These are phyloP conservation scores for Cyanidioschyzon merolae DNA, from an alignment of 23 red algal species.

Conservation along the genomic window DNA sequence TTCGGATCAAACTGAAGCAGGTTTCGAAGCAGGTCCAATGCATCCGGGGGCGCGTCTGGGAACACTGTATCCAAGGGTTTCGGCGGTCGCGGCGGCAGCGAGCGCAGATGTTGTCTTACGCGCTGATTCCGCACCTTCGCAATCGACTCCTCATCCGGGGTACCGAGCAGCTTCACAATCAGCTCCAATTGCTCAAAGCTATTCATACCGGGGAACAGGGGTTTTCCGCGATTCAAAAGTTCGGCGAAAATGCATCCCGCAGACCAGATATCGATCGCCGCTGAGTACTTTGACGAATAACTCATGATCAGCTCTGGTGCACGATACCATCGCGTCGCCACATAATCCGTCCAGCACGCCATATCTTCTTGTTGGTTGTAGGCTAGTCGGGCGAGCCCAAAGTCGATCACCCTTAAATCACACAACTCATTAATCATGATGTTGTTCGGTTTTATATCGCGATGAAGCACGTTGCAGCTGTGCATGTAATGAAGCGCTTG, in stretches of 20 bases:
- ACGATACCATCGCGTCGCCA: conserved; percentile 98
- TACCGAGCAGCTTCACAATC: conserved; percentile 52
- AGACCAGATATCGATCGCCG: conserved; percentile 96
- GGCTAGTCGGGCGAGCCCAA: conserved; percentile 76
- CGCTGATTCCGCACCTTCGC: conserved; percentile 42
- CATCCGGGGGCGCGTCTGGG: conserved; percentile 49
- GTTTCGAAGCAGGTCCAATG: conserved; percentile 43
- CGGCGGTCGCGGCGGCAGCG: conserved; percentile 29
- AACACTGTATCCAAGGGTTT: conserved; percentile 58
- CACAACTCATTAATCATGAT: conserved; percentile 76
- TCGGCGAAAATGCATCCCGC: conserved; percentile 95
- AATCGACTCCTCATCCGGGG: conserved; percentile 58
- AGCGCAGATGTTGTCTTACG: conserved; percentile 42
- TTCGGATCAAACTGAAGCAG: conserved; percentile 89
- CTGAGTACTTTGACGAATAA: conserved; percentile 72
- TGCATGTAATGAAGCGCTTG: conserved; percentile 75
- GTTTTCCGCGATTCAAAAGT: conserved; percentile 69
- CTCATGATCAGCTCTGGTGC: conserved; percentile 95
- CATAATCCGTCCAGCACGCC: conserved; percentile 97
- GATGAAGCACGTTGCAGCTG: conserved; percentile 67
- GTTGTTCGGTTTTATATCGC: conserved; percentile 91
- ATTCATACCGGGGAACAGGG: conserved; percentile 75
- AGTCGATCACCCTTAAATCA: conserved; percentile 83
- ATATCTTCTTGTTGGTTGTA: conserved; percentile 57
- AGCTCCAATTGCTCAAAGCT: conserved; percentile 74